phyloP scores from a whole-genome alignment of 768 basidiomycete species.

The Collybia sp. region DNA sequence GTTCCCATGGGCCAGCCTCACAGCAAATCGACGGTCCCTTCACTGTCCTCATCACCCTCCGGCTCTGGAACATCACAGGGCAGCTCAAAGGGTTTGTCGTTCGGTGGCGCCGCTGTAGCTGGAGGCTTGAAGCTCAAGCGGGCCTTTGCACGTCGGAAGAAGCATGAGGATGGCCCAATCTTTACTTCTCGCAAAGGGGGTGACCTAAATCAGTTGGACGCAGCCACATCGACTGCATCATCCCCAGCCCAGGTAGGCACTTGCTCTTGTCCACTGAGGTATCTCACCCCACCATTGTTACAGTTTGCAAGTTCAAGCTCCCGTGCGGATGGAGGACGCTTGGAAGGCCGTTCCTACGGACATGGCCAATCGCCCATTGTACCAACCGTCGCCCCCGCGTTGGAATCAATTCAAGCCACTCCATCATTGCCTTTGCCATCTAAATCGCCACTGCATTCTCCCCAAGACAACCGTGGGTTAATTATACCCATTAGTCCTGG shows the following conservation, averaged over 20 bases:
- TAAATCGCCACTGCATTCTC: conserved; percentile 1
- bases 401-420: not conserved
- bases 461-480: conserved; percentile 38
- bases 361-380: not conserved
- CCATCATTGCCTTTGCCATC: conserved; percentile 1
- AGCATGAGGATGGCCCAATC: conserved; percentile 17
- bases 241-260: conserved; percentile 16
- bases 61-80: conserved; percentile 27
- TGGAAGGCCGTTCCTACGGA: not conserved
- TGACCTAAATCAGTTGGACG: conserved; percentile 13
- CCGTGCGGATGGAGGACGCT: not conserved
- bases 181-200: not conserved
- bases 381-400: not conserved
- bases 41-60: conserved; percentile 13
- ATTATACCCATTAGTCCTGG: conserved; percentile 54
- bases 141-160: conserved; percentile 51
- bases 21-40: conserved; percentile 17
- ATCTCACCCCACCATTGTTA: conserved; percentile 26
- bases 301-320: conserved; percentile 19
- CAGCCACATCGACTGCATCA: conserved; percentile 18
- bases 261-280: not conserved
- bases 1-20: conserved; percentile 20
- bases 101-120: conserved; percentile 28
- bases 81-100: conserved; percentile 28
- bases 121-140: conserved; percentile 53